These are phyloP conservation scores for Diplocarpon rosae DNA, from an alignment of 2,329 filamentous ascomycete species.

Conservation along the genomic window DNA sequence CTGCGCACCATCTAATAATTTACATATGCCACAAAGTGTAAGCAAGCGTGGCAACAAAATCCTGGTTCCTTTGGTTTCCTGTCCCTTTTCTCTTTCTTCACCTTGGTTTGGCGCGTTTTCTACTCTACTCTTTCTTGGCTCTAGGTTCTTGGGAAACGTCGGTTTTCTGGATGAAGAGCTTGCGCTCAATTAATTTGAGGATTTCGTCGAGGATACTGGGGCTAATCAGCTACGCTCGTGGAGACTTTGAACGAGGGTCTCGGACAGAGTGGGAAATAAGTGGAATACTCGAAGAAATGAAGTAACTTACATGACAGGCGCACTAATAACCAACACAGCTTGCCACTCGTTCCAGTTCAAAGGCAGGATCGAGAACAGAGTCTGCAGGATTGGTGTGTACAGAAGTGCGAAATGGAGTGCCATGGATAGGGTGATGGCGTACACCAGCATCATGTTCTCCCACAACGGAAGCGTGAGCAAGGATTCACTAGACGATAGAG, in stretches of 20 bases:
- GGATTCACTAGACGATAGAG: constrained; percentile 87
- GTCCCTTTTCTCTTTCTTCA: constrained; percentile 11
- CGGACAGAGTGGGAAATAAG: background rate
- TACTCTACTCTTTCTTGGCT: constrained; percentile 25
- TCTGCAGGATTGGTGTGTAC: constrained; percentile 82
- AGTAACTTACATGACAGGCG: constrained; percentile 74
- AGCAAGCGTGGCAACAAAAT: no score
- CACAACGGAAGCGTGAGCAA: constrained; percentile 89
- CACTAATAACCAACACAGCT: constrained; percentile 78
- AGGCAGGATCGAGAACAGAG: constrained; percentile 81
- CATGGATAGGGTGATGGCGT: constrained; percentile 90
- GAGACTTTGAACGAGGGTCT: background rate
- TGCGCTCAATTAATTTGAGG: constrained; percentile 52
- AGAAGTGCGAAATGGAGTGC: constrained; percentile 86
- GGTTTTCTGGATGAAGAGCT: constrained; percentile 33
- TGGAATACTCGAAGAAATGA: constrained; percentile 17
- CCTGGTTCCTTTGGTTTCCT: no score
- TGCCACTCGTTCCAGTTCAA: constrained; percentile 83
- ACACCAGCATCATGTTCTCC: constrained; percentile 97
- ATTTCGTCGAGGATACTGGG: constrained; percentile 54
- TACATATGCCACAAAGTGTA: background rate
- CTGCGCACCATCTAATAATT: constrained; percentile 17
- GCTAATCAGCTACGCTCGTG: constrained; percentile 8
- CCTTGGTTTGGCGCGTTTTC: background rate
- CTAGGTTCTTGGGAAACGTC: constrained; percentile 14